Evolutionary conservation across 169 alveolate genomes (phyloP).

Genomic region (Plasmodium inui): DNA sequence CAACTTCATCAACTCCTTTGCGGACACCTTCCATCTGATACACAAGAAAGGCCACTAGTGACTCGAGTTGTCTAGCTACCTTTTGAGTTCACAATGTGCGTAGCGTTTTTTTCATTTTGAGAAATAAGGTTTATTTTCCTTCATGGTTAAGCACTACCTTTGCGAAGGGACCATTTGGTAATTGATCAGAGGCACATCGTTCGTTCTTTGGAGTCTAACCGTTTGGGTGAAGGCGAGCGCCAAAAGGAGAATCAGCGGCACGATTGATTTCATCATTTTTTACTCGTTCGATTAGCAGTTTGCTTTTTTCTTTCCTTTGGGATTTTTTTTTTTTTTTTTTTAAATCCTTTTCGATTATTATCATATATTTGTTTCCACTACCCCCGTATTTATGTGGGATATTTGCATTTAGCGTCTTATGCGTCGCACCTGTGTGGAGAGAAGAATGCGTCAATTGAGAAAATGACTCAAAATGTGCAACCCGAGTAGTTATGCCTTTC

Average conservation of each 20-base stretch:
- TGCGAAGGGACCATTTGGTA: conserved; percentile 74
- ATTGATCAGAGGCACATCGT: conserved; percentile 59
- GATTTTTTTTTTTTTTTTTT: no score
- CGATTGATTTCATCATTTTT: conserved; percentile 22
- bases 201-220: conserved; percentile 3
- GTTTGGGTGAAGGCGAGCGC: conserved; percentile 3
- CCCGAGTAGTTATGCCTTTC: neutral
- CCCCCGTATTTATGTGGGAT: neutral
- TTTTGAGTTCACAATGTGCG: neutral
- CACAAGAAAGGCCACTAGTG: neutral
- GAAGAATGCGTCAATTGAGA: neutral
- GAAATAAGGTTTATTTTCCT: neutral
- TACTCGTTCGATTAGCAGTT: neutral
- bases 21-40: conserved; percentile 73
- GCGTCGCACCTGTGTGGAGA: neutral
- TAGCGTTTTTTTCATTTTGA: neutral
- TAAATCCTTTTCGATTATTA: neutral
- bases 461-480: neutral
- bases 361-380: neutral
- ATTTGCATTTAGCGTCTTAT: neutral
- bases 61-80: neutral
- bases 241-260: neutral
- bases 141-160: conserved; percentile 35
- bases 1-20: conserved; percentile 59
- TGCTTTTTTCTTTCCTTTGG: no score